Percentiles rank a stretch among this genome's conserved stretches.
Evolutionary conservation across 305 asterid genomes (phyloP).

Genomic region (Lippia alba): DNA sequence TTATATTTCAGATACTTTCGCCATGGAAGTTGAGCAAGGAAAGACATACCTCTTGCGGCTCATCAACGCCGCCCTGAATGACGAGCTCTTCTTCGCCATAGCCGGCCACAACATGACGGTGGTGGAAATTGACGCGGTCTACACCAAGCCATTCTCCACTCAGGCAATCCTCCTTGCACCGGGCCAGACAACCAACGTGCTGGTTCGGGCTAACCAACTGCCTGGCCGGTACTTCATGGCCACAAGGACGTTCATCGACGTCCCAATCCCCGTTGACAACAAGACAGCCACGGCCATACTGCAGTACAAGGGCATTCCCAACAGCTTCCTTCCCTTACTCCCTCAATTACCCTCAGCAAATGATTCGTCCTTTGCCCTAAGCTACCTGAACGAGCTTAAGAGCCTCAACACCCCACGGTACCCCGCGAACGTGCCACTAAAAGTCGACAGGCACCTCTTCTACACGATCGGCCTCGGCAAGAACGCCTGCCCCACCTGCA

Average conservation of each 20-base stretch:
- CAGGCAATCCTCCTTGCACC: slow-evolving; percentile 39
- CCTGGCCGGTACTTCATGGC: slow-evolving; percentile 44
- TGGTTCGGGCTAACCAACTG: slow-evolving; percentile 38
- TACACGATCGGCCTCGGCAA: slow-evolving; percentile 41
- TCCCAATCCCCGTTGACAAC: slow-evolving; percentile 41
- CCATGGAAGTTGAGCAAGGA: slow-evolving; percentile 47
- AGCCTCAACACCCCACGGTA: slow-evolving; percentile 38
- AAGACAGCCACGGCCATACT: slow-evolving; percentile 46
- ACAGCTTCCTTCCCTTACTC: slow-evolving; percentile 33
- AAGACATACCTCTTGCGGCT: slow-evolving; percentile 42
- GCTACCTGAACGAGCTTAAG: slow-evolving; percentile 30
- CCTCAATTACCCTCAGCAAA: slow-evolving; percentile 40
- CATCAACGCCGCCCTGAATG: slow-evolving; percentile 43
- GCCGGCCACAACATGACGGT: slow-evolving; percentile 45
- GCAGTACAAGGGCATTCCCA: slow-evolving; percentile 43
- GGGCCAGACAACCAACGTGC: slow-evolving; percentile 44
- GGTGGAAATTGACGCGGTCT: slow-evolving; percentile 46
- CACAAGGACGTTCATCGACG: slow-evolving; percentile 43
- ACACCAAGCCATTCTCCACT: slow-evolving; percentile 45
- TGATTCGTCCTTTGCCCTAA: slow-evolving; percentile 35
- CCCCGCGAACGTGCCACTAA: slow-evolving; percentile 43
- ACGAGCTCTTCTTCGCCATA: slow-evolving; percentile 42
- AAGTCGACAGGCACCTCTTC: slow-evolving; percentile 36
- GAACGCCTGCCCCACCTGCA: slow-evolving; percentile 39
- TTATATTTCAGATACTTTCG: slow-evolving; percentile 39